Evolutionary conservation across 1,139 yeast genomes (phyloP), one percentile per base, ranked within the genome.

Genomic region (Scheffersomyces segobiensis): DNA sequence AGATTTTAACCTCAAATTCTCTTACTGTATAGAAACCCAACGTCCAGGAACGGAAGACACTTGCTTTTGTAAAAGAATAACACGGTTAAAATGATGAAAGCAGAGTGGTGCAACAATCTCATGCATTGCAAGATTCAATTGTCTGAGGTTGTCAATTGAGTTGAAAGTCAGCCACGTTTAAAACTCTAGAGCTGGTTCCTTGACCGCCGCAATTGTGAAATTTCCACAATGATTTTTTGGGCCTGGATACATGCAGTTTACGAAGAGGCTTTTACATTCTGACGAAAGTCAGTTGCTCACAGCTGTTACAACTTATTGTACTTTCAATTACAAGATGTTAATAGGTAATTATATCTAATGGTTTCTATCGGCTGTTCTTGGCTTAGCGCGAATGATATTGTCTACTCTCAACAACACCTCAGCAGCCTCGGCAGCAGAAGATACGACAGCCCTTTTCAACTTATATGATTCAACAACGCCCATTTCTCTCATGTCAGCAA

Each of bases 361-460:
- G 67, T 84, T 85, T 80, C 99, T 87, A 77, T 91, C 95, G 53
- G 98, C 97, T 54, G 98, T 93, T 77, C 99, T 86, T 62, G 99
- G 99, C 73, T 92, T 93, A 49, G 99, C 98, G 68, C 97, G 88
- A 64, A 96, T 91, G 64, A 95, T 95, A 74, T 95, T 93, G 73
- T 96, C 99, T 52, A 95, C 99, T 72, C 99, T 86, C 68, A 95
- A 81, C 64, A 95, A 83, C 57, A 96, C 95, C 77, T 95, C 98
- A 5, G 98, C 97, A 50, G 99, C 99, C 78, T 95, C 99, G 20
- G 97, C 83, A 7, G 99, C 99, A 56, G 96, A 89, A 12, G 93
- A 86, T n/a, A 95, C 98, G 42, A 96, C 99, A 1, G 98, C 97
- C 63, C 87, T 84, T 77, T 95, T 95, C 73, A 95, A 83, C 77